phyloP scores from a whole-genome alignment of 2,329 filamentous ascomycete species.

The Microsporum ferrugineum region DNA sequence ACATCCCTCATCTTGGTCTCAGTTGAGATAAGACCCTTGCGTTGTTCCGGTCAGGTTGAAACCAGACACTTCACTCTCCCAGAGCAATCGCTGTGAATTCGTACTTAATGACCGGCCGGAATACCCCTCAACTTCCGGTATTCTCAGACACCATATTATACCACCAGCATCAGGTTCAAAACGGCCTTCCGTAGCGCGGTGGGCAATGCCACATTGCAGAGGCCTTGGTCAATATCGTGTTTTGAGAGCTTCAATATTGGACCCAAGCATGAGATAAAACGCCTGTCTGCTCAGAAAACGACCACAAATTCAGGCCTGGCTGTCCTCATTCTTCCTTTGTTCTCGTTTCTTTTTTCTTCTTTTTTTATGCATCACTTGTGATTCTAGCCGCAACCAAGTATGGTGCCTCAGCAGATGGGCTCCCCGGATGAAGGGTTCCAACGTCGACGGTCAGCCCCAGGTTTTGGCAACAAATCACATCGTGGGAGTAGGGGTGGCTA shows the following conservation, averaged over 20 bases:
- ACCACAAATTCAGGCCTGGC: not conserved
- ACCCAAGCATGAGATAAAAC: not conserved
- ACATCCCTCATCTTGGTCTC: not conserved
- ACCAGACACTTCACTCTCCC: not conserved
- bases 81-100: not conserved
- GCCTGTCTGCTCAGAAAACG: not conserved
- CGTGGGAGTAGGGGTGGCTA: conserved; percentile 12
- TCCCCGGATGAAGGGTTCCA: not conserved
- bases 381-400: not conserved
- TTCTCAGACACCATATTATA: not conserved
- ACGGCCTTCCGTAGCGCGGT: not conserved
- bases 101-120: not conserved
- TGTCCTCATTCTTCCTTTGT: not conserved
- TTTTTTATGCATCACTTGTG: not conserved
- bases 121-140: not conserved
- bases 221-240: not conserved
- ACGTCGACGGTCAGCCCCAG: conserved; percentile 7
- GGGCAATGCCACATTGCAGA: not conserved
- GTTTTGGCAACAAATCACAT: conserved; percentile 8
- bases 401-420: conserved; percentile 2
- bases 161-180: not conserved
- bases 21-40: not conserved
- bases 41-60: not conserved
- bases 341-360: not conserved
- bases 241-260: not conserved